Conservation (phyloP, 257 asterid species). For the Euphrasia confusa region DNA sequence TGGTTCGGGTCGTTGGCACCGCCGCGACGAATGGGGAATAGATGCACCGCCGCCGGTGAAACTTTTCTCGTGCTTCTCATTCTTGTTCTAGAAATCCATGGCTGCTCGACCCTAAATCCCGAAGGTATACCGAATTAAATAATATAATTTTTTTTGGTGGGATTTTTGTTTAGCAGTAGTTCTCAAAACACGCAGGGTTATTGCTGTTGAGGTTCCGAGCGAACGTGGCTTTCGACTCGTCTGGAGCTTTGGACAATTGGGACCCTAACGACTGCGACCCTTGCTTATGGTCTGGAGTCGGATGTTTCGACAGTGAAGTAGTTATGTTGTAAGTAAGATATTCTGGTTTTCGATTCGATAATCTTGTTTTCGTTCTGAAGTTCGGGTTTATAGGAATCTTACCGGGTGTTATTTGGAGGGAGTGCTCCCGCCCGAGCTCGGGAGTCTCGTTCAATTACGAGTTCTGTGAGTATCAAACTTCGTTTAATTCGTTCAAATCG, state of each 20-base stretch:
- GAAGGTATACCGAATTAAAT: slow-evolving; percentile 48
- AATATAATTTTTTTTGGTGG: too few species aligned
- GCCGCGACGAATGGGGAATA: slow-evolving; percentile 41
- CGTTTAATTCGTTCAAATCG: too few species aligned
- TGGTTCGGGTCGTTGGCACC: slow-evolving; percentile 15
- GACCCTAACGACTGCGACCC: slow-evolving; percentile 55
- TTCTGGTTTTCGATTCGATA: too few species aligned
- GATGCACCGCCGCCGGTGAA: slow-evolving; percentile 39
- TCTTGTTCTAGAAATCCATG: slow-evolving; percentile 42
- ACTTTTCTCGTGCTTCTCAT: slow-evolving; percentile 36
- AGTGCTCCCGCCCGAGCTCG: slow-evolving; percentile 19
- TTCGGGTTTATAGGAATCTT: slow-evolving; percentile 53
- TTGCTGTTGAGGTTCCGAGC: slow-evolving; percentile 60
- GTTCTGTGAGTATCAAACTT: slow-evolving; percentile 55
- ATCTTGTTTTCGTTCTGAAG: background rate
- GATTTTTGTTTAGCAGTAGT: background rate
- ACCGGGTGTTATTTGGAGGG: slow-evolving; percentile 48
- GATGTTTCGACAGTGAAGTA: slow-evolving; percentile 65
- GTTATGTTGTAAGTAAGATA: slow-evolving; percentile 55
- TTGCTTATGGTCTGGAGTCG: slow-evolving; percentile 78
- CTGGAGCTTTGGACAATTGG: slow-evolving; percentile 67
- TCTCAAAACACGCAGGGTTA: slow-evolving; percentile 48
- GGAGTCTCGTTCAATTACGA: slow-evolving; percentile 57
- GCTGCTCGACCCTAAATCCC: slow-evolving; percentile 64
- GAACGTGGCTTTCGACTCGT: slow-evolving; percentile 59